Evolutionary conservation across 495 filamentous ascomycete genomes (phyloP).

Genomic region (Evansstolkia leycettana): DNA sequence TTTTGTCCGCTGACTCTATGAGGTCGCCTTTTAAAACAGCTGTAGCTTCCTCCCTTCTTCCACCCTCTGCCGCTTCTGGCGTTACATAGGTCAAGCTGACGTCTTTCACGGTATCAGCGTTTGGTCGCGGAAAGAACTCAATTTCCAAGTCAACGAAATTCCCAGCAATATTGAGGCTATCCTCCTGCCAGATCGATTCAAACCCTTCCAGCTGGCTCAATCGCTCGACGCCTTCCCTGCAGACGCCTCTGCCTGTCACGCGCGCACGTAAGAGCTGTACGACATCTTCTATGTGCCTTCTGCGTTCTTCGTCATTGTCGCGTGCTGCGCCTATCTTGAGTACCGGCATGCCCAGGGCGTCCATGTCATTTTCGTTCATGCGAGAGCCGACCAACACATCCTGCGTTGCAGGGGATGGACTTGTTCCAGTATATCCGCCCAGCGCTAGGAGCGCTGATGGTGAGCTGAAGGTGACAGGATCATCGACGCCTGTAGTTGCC

Average conservation of each 20-base stretch:
- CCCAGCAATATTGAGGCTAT: slow-evolving; percentile 61
- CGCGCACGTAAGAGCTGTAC: slow-evolving; percentile 28
- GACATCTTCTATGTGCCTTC: slow-evolving; percentile 36
- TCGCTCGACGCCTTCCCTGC: slow-evolving; percentile 70
- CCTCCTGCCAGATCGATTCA: slow-evolving; percentile 59
- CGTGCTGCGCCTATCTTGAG: slow-evolving; percentile 28
- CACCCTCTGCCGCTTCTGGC: slow-evolving; percentile 29
- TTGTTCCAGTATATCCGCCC: slow-evolving; percentile 30
- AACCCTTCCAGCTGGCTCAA: slow-evolving; percentile 61
- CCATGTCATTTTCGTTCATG: slow-evolving; percentile 34
- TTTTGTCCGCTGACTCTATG: slow-evolving; percentile 25
- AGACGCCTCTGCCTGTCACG: slow-evolving; percentile 44
- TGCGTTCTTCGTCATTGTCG: slow-evolving; percentile 42
- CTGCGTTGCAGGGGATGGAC: slow-evolving; percentile 28
- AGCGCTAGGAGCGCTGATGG: slow-evolving; percentile 33
- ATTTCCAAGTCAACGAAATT: slow-evolving; percentile 42
- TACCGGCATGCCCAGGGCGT: slow-evolving; percentile 29
- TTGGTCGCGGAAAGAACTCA: slow-evolving; percentile 29
- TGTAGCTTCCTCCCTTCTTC: slow-evolving; percentile 31
- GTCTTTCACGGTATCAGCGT: slow-evolving; percentile 27
- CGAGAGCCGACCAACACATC: slow-evolving; percentile 26
- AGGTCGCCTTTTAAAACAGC: slow-evolving; percentile 41
- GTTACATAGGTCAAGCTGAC: slow-evolving; percentile 35
- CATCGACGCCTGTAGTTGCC: slow-evolving; percentile 21
- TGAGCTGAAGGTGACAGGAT: slow-evolving; percentile 32